Evolutionary conservation across 371 early-diverging fungal species (phyloP).

Genomic region (Mortierella sp.): DNA sequence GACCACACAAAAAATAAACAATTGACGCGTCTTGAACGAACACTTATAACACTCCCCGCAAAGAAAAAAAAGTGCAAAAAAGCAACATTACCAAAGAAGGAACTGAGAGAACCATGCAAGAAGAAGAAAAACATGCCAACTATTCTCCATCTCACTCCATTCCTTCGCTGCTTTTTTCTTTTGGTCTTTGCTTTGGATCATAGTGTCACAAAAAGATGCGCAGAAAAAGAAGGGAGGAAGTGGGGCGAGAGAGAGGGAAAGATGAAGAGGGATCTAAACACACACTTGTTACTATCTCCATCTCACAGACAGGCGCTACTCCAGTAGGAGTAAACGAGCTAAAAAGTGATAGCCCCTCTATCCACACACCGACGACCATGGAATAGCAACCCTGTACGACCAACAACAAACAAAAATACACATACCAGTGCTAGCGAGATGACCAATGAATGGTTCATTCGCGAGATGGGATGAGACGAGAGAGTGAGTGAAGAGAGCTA

Average conservation of each 20-base stretch:
- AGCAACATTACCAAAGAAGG: not conserved
- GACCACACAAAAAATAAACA: no score
- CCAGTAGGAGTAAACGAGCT: not conserved
- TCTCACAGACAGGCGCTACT: no score
- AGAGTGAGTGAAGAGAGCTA: not conserved
- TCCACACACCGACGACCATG: not conserved
- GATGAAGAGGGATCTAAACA: conserved; percentile 1
- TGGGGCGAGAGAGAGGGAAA: not conserved
- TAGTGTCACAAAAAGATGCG: not conserved
- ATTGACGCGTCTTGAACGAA: no score
- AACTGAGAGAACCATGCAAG: not conserved
- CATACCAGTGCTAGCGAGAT: not conserved
- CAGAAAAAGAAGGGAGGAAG: not conserved
- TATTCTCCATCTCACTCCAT: not conserved
- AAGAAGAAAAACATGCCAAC: not conserved
- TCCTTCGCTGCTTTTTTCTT: not conserved
- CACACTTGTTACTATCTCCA: not conserved
- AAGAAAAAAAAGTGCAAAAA: not conserved
- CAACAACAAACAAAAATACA: not conserved
- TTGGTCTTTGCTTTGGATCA: not conserved
- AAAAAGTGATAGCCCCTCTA: no score
- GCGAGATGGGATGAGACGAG: not conserved
- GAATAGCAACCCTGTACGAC: not conserved
- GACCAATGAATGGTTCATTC: no score
- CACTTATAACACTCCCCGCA: not conserved